phyloP scores from a whole-genome alignment of 169 alveolate species.

The Babesia bovis region DNA sequence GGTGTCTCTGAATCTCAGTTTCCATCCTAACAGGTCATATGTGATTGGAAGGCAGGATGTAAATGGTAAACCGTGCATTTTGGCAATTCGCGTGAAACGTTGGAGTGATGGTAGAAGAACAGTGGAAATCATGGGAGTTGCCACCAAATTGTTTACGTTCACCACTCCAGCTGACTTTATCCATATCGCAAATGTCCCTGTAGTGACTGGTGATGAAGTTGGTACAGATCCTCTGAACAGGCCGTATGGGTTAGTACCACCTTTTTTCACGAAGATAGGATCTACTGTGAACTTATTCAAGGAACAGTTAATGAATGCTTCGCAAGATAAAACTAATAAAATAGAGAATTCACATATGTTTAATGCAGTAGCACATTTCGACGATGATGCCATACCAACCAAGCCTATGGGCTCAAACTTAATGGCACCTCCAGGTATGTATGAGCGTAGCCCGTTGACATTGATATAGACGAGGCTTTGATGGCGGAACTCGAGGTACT shows the following conservation, averaged over 20 bases:
- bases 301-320: neutral
- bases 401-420: slow-evolving; percentile 33
- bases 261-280: slow-evolving; percentile 49
- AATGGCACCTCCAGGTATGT: slow-evolving; percentile 49
- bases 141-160: slow-evolving; percentile 31
- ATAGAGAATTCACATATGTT: slow-evolving; percentile 9
- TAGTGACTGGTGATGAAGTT: slow-evolving; percentile 33
- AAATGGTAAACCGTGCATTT: slow-evolving; percentile 41
- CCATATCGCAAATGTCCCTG: slow-evolving; percentile 35
- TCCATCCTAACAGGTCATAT: slow-evolving; percentile 29
- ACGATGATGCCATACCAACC: slow-evolving; percentile 39
- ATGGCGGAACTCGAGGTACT: slow-evolving; percentile 32
- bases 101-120: slow-evolving; percentile 54
- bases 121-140: slow-evolving; percentile 50
- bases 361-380: slow-evolving; percentile 61
- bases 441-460: neutral
- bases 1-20: slow-evolving; percentile 37
- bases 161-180: slow-evolving; percentile 61
- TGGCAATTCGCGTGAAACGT: slow-evolving; percentile 32
- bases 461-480: slow-evolving; percentile 22
- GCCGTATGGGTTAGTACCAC: slow-evolving; percentile 28
- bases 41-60: slow-evolving; percentile 20
- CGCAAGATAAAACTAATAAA: slow-evolving; percentile 1
- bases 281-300: slow-evolving; percentile 49
- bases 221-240: neutral